phyloP scores from a whole-genome alignment of 2,329 filamentous ascomycete species.

The Aciculosporium take region DNA sequence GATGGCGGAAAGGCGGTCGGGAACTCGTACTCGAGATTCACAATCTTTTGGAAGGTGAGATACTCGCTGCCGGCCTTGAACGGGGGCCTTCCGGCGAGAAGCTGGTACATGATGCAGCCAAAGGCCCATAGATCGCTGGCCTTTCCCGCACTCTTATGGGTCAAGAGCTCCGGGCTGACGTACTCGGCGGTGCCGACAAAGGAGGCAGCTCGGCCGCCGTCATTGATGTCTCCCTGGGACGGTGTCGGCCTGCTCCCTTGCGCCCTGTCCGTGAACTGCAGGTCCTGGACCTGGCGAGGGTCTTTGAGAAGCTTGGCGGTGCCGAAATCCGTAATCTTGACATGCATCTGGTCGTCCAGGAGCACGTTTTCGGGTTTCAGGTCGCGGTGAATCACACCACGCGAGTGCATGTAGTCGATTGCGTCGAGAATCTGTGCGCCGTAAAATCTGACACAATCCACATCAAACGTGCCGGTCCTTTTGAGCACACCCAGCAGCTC shows the following conservation, averaged over 20 bases:
- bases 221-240: slow-evolving; percentile 26
- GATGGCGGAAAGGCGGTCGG: slow-evolving; percentile 74
- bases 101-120: slow-evolving; percentile 93
- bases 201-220: slow-evolving; percentile 69
- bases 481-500: slow-evolving; percentile 88
- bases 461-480: slow-evolving; percentile 84
- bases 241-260: slow-evolving; percentile 10
- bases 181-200: slow-evolving; percentile 98
- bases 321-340: slow-evolving; percentile 98
- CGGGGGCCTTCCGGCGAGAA: slow-evolving; percentile 85
- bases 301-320: slow-evolving; percentile 75
- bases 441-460: slow-evolving; percentile 90
- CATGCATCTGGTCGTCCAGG: slow-evolving; percentile 87
- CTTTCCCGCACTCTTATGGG: slow-evolving; percentile 93
- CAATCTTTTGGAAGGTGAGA: slow-evolving; percentile 95
- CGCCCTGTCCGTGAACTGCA: slow-evolving; percentile 24
- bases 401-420: slow-evolving; percentile 94
- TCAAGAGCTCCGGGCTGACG: slow-evolving; percentile 92
- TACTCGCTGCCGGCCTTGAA: slow-evolving; percentile 97
- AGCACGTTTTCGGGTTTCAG: slow-evolving; percentile 95
- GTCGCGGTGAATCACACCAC: slow-evolving; percentile 91
- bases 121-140: slow-evolving; percentile 97
- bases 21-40: slow-evolving; percentile 86
- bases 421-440: slow-evolving; percentile 91
- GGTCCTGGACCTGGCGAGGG: slow-evolving; percentile 26